Conservation (phyloP, 768 basidiomycete genomes). For the Hygrophorus russula region DNA sequence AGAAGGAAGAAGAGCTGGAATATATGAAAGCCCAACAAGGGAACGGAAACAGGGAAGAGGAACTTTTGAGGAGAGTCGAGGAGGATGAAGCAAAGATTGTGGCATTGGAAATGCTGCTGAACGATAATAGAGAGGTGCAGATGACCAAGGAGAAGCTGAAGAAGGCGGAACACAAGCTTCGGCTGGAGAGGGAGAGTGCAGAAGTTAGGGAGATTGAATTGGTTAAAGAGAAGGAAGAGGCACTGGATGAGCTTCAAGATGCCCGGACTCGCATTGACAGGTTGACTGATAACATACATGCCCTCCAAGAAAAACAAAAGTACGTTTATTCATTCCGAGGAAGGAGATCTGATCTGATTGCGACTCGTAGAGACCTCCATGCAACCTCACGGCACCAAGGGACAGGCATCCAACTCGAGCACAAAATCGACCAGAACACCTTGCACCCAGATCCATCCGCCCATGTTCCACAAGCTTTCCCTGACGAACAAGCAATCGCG, state of each 20-base stretch:
- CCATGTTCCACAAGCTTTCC: constrained; percentile 2
- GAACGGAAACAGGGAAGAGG: constrained; percentile 37
- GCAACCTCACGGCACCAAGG: no score
- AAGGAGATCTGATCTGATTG: no score
- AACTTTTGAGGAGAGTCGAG: constrained; percentile 54
- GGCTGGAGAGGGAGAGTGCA: constrained; percentile 28
- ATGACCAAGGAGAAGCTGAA: constrained; percentile 29
- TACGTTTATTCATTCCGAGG: not conserved
- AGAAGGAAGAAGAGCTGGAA: constrained; percentile 49
- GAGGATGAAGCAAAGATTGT: constrained; percentile 61
- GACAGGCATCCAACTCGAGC: not conserved
- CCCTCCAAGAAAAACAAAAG: constrained; percentile 8
- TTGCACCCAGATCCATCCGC: constrained; percentile 2
- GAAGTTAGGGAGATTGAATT: constrained; percentile 33
- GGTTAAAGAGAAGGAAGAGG: constrained; percentile 43
- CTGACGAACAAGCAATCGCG: constrained; percentile 22
- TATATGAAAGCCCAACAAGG: constrained; percentile 30
- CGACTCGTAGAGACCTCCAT: not conserved
- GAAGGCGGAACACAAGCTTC: constrained; percentile 26
- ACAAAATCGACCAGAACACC: not conserved
- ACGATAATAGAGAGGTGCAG: constrained; percentile 26
- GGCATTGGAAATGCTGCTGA: constrained; percentile 39
- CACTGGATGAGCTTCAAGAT: constrained; percentile 30
- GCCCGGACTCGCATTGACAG: constrained; percentile 21
- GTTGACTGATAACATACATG: constrained; percentile 9